Evolutionary conservation across 805 yeast genomes (phyloP).

Genomic region (Candida coquimbonensis): DNA sequence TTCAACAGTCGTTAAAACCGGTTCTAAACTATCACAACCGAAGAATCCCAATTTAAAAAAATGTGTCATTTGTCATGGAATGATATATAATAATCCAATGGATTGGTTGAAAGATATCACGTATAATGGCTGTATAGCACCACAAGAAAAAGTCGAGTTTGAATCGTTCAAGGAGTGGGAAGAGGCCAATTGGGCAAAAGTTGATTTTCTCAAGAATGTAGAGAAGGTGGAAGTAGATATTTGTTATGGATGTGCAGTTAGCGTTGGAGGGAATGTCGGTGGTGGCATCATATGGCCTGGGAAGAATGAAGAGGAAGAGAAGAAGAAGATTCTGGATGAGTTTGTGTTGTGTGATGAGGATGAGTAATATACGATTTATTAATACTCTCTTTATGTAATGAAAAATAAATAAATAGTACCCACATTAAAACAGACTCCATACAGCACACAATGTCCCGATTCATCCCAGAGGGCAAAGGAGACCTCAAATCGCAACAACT

Average conservation of each 20-base stretch:
- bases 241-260: slow-evolving; percentile 75
- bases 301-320: slow-evolving; percentile 22
- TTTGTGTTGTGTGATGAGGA: slow-evolving; percentile 35
- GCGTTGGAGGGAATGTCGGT: slow-evolving; percentile 38
- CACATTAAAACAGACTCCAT: too few species aligned
- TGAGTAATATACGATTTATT: neutral
- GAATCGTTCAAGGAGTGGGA: slow-evolving; percentile 30
- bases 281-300: slow-evolving; percentile 35
- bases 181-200: slow-evolving; percentile 16
- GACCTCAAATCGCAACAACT: slow-evolving; percentile 15
- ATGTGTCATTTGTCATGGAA: slow-evolving; percentile 54
- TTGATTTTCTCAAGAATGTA: slow-evolving; percentile 10
- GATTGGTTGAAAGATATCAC: slow-evolving; percentile 67
- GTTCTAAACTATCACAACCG: slow-evolving; percentile 62
- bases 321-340: slow-evolving; percentile 38
- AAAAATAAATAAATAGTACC: too few species aligned
- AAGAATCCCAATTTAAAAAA: slow-evolving; percentile 12
- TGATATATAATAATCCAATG: slow-evolving; percentile 50
- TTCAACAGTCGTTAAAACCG: slow-evolving; percentile 88
- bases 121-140: slow-evolving; percentile 45
- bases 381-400: too few species aligned
- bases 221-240: slow-evolving; percentile 26
- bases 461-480: slow-evolving; percentile 22
- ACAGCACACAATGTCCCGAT: slow-evolving; percentile 17
- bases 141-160: slow-evolving; percentile 36